phyloP scores from a whole-genome alignment of 2,329 filamentous ascomycete genomes.

The Penicillium sp. region DNA sequence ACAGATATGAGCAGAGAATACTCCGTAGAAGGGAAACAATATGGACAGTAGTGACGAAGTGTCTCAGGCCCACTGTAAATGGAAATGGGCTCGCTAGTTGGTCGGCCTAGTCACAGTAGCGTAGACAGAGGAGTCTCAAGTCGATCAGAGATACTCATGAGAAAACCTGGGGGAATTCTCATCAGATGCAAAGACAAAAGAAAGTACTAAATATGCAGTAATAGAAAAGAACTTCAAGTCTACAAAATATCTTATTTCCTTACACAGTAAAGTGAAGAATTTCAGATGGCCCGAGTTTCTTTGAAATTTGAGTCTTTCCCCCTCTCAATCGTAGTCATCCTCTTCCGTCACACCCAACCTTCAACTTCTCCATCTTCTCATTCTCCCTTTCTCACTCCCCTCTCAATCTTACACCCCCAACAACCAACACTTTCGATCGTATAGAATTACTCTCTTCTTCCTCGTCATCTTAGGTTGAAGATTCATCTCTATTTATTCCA shows the following conservation, averaged over 20 bases:
- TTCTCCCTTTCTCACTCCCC: too few species aligned
- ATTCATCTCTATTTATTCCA: neutral
- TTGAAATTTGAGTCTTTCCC: conserved; percentile 2
- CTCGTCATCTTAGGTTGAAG: neutral
- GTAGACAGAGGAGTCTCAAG: conserved; percentile 18
- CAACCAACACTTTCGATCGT: neutral
- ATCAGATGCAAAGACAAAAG: too few species aligned
- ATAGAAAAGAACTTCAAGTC: neutral
- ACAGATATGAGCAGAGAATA: neutral
- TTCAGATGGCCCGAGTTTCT: conserved; percentile 10
- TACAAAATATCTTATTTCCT: too few species aligned
- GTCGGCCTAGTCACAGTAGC: conserved; percentile 19
- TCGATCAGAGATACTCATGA: neutral
- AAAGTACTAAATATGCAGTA: too few species aligned
- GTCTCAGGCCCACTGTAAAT: neutral
- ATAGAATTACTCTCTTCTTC: neutral
- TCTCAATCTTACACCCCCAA: too few species aligned
- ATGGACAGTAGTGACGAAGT: conserved; percentile 1
- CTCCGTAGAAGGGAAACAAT: neutral
- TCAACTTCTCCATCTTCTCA: neutral
- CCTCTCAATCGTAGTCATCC: conserved; percentile 13
- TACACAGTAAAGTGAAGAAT: too few species aligned
- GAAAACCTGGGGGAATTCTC: neutral
- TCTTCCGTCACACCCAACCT: conserved; percentile 7
- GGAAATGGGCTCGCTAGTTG: conserved; percentile 9